Conservation (phyloP, 805 yeast species). For the Pichia paraexigua region DNA sequence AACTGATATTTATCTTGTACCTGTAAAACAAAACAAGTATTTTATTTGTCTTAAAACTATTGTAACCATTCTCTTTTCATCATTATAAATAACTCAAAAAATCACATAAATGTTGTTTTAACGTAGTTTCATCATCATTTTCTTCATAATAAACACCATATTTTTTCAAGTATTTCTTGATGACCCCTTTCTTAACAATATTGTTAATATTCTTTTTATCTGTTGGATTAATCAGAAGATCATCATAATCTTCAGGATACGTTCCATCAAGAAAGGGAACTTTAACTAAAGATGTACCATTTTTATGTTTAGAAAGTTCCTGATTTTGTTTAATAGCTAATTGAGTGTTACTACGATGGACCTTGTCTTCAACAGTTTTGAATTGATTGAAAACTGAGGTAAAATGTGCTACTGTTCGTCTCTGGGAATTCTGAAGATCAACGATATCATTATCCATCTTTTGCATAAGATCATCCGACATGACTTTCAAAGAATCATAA, state of each 20-base stretch:
- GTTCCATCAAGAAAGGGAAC: not conserved
- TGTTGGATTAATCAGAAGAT: not conserved
- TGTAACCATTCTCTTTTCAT: no score
- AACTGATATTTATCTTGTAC: no score
- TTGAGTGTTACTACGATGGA: not conserved
- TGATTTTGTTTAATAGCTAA: not conserved
- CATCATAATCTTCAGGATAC: not conserved
- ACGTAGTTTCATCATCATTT: not conserved
- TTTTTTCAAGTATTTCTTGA: not conserved
- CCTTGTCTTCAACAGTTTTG: no score
- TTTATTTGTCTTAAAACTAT: no score
- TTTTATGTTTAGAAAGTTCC: not conserved
- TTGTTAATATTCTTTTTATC: not conserved
- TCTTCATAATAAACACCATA: not conserved
- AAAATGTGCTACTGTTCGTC: no score
- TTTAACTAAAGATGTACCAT: not conserved
- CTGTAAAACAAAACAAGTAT: no score
- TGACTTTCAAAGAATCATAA: no score
- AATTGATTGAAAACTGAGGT: no score
- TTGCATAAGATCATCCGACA: no score
- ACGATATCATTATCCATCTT: no score
- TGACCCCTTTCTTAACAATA: not conserved
- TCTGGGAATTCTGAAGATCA: no score
- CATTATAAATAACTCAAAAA: not conserved
- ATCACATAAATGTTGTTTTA: not conserved